These are phyloP conservation scores for Dovyalis caffra DNA, from an alignment of 345 rosid genomes.

Conservation along the genomic window DNA sequence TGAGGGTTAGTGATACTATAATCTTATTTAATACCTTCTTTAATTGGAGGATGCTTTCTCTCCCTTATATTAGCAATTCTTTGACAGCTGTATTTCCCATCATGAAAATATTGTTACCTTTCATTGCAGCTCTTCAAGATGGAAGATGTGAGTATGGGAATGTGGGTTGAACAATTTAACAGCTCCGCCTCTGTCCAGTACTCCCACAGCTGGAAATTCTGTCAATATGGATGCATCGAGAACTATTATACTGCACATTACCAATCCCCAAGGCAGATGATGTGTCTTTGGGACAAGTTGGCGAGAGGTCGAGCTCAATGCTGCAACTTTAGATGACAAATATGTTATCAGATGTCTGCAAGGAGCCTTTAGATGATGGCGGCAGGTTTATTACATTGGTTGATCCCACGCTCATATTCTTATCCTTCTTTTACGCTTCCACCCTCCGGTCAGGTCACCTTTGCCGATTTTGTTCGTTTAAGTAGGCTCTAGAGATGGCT, in stretches of 20 bases:
- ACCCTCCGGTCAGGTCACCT: background rate
- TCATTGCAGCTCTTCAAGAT: slow-evolving; percentile 81
- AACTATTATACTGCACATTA: slow-evolving; percentile 90
- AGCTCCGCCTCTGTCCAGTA: slow-evolving; percentile 59
- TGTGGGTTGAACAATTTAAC: slow-evolving; percentile 95
- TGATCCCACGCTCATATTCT: background rate
- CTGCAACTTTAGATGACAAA: slow-evolving; percentile 78
- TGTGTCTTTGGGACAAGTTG: slow-evolving; percentile 88
- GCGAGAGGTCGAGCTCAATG: slow-evolving; percentile 67
- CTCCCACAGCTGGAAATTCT: slow-evolving; percentile 92
- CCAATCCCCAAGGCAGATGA: slow-evolving; percentile 95
- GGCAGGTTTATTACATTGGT: background rate
- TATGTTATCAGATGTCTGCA: background rate
- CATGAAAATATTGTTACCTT: background rate
- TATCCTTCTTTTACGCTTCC: background rate
- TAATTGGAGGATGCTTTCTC: background rate
- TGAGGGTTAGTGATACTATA: slow-evolving; percentile 53
- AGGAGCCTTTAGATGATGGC: background rate
- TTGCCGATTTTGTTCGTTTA: background rate
- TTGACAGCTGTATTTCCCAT: background rate
- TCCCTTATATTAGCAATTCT: background rate
- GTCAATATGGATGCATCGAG: slow-evolving; percentile 90
- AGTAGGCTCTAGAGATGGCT: slow-evolving; percentile 13
- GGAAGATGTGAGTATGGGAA: slow-evolving; percentile 99
- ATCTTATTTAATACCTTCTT: background rate